Evolutionary conservation across 1,284 basidiomycete genomes (phyloP).

Genomic region (Ustilago trichophora): DNA sequence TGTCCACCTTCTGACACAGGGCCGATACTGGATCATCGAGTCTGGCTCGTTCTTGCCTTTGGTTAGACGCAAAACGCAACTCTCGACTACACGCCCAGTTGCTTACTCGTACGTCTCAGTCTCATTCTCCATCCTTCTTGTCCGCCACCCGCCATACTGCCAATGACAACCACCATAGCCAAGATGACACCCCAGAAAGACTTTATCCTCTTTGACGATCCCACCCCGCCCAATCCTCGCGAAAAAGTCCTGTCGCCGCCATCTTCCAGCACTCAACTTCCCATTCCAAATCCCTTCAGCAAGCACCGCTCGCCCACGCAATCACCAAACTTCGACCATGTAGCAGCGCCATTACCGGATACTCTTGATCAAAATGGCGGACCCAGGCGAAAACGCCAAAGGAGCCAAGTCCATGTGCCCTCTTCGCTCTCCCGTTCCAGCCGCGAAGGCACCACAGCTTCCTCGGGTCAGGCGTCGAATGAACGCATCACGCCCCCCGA

Average conservation of each 20-base stretch:
- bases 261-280: constrained; percentile 6
- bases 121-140: too few species aligned
- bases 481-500: constrained; percentile 20
- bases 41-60: too few species aligned
- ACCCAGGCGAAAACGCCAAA: constrained; percentile 46
- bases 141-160: too few species aligned
- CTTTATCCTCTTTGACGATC: constrained; percentile 58
- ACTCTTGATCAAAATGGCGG: constrained; percentile 21
- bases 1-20: too few species aligned
- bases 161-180: constrained; percentile 5
- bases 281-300: constrained; percentile 16
- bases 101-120: too few species aligned
- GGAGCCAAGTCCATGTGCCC: constrained; percentile 31
- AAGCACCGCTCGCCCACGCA: constrained; percentile 45
- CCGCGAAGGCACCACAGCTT: constrained; percentile 16
- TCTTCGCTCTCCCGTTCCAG: constrained; percentile 19
- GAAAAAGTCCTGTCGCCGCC: constrained; percentile 1
- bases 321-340: constrained; percentile 46
- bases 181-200: constrained; percentile 40
- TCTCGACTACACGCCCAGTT: too few species aligned
- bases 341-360: constrained; percentile 11
- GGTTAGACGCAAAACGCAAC: too few species aligned
- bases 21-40: too few species aligned
- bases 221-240: constrained; percentile 3
- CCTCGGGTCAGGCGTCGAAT: constrained; percentile 14